Percentiles rank a stretch among this genome's conserved stretches.
phyloP scores from a whole-genome alignment of 371 early-diverging fungal genomes.

The Mortierella sp. region DNA sequence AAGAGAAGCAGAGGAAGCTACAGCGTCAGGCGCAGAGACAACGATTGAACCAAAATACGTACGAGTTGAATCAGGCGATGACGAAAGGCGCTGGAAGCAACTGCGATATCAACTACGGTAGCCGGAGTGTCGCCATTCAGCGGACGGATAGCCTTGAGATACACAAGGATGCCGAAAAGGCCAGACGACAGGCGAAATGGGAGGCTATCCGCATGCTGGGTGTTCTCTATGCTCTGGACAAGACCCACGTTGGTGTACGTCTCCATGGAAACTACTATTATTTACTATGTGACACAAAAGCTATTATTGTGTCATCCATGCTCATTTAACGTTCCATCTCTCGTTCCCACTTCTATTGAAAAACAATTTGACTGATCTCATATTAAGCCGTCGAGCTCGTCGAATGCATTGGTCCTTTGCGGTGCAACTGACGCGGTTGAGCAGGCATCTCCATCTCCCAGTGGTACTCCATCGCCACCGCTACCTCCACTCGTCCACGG shows the following conservation, averaged over 20 bases:
- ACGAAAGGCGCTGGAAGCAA: background rate
- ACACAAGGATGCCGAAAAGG: constrained; percentile 32
- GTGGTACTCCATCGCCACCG: too few relatives aligned
- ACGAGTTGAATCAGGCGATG: constrained; percentile 24
- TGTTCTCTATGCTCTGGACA: constrained; percentile 57
- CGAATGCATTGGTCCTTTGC: constrained; percentile 10
- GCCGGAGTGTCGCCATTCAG: constrained; percentile 5
- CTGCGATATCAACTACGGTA: background rate
- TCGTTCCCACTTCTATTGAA: too few relatives aligned
- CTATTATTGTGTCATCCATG: too few relatives aligned
- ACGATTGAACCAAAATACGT: constrained; percentile 17
- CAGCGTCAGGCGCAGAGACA: constrained; percentile 9
- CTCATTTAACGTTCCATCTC: too few relatives aligned
- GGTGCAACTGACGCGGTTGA: background rate
- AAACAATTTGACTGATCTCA: too few relatives aligned
- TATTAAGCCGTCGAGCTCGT: constrained; percentile 13
- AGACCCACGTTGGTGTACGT: constrained; percentile 31
- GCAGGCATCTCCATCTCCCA: too few relatives aligned
- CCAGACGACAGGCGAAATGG: constrained; percentile 35
- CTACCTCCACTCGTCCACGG: too few relatives aligned
- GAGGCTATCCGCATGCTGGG: constrained; percentile 56
- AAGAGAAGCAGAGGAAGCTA: constrained; percentile 15
- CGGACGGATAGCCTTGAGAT: constrained; percentile 14
- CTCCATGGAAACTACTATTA: background rate
- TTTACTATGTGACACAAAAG: too few relatives aligned